Percentiles rank a stretch among this genome's conserved stretches.
Conservation (phyloP, 768 basidiomycete species). For the Phallus indusiatus region DNA sequence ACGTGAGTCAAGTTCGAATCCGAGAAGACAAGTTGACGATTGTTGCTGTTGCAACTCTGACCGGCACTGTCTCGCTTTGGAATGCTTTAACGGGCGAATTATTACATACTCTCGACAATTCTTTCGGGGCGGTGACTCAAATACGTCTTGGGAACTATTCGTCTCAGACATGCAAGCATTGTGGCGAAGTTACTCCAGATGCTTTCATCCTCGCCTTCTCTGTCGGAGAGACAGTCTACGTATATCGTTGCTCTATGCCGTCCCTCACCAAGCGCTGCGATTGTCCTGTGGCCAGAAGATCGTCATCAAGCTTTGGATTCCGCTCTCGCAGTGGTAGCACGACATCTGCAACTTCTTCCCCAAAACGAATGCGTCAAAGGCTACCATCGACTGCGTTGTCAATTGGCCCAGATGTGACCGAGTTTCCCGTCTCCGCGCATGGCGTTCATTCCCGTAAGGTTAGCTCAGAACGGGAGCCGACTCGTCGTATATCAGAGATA, state of each 20-base stretch:
- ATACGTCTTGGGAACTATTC: slow-evolving; percentile 51
- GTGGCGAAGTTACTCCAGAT: slow-evolving; percentile 58
- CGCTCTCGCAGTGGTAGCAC: slow-evolving; percentile 59
- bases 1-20: slow-evolving; percentile 44
- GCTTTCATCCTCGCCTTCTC: slow-evolving; percentile 60
- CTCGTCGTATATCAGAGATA: slow-evolving; percentile 40
- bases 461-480: slow-evolving; percentile 51
- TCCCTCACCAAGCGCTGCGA: slow-evolving; percentile 56
- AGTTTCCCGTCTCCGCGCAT: slow-evolving; percentile 75
- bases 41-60: slow-evolving; percentile 51
- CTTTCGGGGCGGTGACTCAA: slow-evolving; percentile 46
- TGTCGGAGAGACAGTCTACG: slow-evolving; percentile 48
- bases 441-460: slow-evolving; percentile 66
- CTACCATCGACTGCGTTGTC: slow-evolving; percentile 34
- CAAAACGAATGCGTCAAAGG: slow-evolving; percentile 37
- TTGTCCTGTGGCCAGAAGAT: slow-evolving; percentile 40
- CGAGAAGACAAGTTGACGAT: slow-evolving; percentile 43
- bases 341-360: slow-evolving; percentile 33
- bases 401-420: slow-evolving; percentile 32
- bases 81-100: slow-evolving; percentile 57
- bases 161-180: slow-evolving; percentile 54
- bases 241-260: slow-evolving; percentile 55
- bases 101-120: slow-evolving; percentile 51
- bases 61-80: slow-evolving; percentile 69
- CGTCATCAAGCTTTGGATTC: slow-evolving; percentile 38